Base-by-base conservation (phyloP, 2,329 filamentous ascomycete genomes). In the Botrytis fragariae region DNA sequence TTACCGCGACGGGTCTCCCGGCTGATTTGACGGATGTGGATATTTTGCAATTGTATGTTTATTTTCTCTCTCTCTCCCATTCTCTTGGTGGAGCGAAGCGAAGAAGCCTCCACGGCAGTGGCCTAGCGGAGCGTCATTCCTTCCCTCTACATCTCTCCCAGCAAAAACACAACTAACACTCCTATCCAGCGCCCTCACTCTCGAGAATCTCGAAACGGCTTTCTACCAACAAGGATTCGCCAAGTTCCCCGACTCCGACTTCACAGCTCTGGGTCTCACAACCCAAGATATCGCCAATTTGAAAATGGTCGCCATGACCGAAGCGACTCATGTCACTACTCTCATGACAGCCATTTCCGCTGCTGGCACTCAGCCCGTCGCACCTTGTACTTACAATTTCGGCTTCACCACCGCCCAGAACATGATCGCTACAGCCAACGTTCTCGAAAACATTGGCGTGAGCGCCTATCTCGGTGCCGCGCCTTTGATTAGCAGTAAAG, bases 171-270 rank as follows among this genome's bases (percentile, higher is more conserved):
- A 69, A 73, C 70, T 72, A 75, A 35, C 9, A 48, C 8, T 0
- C 1, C 16, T n/a, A 16, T 71, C 29, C 75, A 91, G 89, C 80
- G 91, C 91, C 75, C 84, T 93, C 72, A 93, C 91, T 9, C 86
- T 93, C 63, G 92, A 94, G 83, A 90, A 92, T 83, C 90, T 94
- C 78, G 92, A 94, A 83, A 86, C 89, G 37, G 85, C 86, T 72
- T 94, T 93, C 83, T 94, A 94, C 85, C 85, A 88, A 77, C 86
- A 92, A 80, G 91, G 91, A 54, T 92, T 94, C 80, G 85, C 86
- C 75, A 87, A 89, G 81, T 92, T 93, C 83, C 85, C 88, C 39
- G 86, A 87, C 59, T 81, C 85, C 44, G 88, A 93, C 79, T 94
- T 94, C 82, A 80, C 83, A 37, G 88, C 89, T 54, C 84, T 91